Percentiles rank a stretch among this genome's conserved stretches.
These are phyloP conservation scores for Hibiscus mutabilis DNA, from an alignment of 345 rosid genomes.

Conservation along the genomic window DNA sequence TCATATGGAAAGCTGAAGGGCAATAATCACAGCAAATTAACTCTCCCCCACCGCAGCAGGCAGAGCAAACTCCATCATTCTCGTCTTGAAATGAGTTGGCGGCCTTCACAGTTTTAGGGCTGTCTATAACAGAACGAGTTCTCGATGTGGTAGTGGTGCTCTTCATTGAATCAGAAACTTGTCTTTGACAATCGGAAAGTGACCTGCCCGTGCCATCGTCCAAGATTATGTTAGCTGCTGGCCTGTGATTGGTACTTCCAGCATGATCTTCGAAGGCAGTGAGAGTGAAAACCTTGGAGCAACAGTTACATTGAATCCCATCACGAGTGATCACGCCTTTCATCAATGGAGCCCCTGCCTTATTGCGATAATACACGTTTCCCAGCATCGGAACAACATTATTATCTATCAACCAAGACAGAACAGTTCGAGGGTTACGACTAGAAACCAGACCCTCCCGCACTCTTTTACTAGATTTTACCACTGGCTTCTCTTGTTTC, in stretches of 20 bases:
- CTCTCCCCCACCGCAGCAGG: too few relatives aligned
- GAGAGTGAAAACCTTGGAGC: slow-evolving; percentile 18
- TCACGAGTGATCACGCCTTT: slow-evolving; percentile 1
- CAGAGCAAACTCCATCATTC: too few relatives aligned
- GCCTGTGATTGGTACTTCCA: slow-evolving; percentile 4
- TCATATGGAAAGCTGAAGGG: too few relatives aligned
- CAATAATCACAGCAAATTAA: too few relatives aligned
- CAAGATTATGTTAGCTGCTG: slow-evolving; percentile 12
- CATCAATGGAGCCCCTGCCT: not conserved
- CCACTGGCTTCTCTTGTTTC: not conserved
- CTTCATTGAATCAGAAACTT: slow-evolving; percentile 13
- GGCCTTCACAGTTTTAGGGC: not conserved
- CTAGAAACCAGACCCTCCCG: not conserved
- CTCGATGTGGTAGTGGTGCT: not conserved
- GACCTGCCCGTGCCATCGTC: not conserved
- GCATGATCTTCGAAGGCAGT: slow-evolving; percentile 19
- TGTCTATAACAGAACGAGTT: not conserved
- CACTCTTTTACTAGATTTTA: too few relatives aligned
- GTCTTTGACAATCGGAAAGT: slow-evolving; percentile 37
- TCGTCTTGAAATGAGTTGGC: not conserved
- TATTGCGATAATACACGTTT: slow-evolving; percentile 24
- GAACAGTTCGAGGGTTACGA: slow-evolving; percentile 17
- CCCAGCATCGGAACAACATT: slow-evolving; percentile 15
- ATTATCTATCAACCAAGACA: slow-evolving; percentile 42
- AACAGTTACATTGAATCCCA: slow-evolving; percentile 22